Evolutionary conservation across 2,329 filamentous ascomycete genomes (phyloP), one percentile per base, ranked within the genome.

Genomic region (Volutella citrinella): DNA sequence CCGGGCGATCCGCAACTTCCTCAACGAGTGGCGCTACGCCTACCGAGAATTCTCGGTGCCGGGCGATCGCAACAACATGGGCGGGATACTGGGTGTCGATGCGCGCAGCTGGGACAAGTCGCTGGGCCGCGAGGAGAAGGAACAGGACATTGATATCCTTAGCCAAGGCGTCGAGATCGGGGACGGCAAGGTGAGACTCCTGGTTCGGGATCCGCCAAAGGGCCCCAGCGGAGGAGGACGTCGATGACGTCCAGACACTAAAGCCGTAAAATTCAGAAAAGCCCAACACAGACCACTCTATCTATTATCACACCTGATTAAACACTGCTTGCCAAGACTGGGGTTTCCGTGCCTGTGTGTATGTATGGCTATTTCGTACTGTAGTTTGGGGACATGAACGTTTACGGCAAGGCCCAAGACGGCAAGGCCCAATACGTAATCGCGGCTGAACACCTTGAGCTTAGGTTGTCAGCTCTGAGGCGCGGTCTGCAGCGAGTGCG

Each of bases 11-110:
- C 83, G 93, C 34, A 80, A 78, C 48, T 97, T 94, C 66, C 69
- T 98, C 35, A 94, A 91, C 56, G 91, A 97, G 59, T 95, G 90
- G 89, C 80, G 87, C 43, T 98, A 96, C 58, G 85, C 87, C 1
- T 98, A 91, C 65, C 84, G 91, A 34, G 93, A 98, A 64, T 98
- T 98, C 63, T 93, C 86, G 22, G 90, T 96, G 9, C 89, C 90
- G 3, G 91, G 91, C n/a, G 93, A 97, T 61, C 78, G 88, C 35
- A 83, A 82, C 59, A 82, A 74, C 56, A 81, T 83, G 66, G 90
- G 89, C 39, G 91, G 93, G 26, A 84, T 84, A 39, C 59, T 84
- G 38, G 80, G 80, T 7, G 78, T 84, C 40, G 80, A 84, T 54
- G 77, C 79, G 21, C 68, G 78, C 43, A 83, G 78, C 56, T 84